phyloP scores from a whole-genome alignment of 345 rosid species.

The Euphorbia pulcherrima region DNA sequence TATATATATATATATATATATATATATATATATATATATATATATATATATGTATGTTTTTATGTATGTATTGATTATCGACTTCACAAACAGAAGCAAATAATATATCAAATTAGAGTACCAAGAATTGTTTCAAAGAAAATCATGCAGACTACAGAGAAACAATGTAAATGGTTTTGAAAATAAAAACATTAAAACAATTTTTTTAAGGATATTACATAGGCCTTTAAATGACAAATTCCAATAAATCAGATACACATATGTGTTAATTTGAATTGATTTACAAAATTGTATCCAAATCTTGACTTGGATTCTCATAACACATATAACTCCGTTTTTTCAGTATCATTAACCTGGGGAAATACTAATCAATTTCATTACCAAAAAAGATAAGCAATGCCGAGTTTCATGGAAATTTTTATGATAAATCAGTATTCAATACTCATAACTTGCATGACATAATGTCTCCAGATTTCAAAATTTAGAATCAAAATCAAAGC shows the following conservation, averaged over 20 bases:
- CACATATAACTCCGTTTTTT: conserved; percentile 12
- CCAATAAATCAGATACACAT: neutral
- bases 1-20: no score
- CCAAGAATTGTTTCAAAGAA: neutral
- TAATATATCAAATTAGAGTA: no score
- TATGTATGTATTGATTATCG: no score
- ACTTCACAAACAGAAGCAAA: no score
- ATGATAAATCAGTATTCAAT: neutral
- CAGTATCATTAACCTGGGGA: conserved; percentile 9
- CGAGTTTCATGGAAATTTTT: neutral
- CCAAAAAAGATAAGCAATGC: neutral
- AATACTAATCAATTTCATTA: conserved; percentile 9
- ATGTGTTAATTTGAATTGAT: neutral
- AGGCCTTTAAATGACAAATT: neutral
- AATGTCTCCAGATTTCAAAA: neutral
- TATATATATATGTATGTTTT: no score
- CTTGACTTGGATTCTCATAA: conserved; percentile 8
- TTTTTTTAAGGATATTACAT: no score
- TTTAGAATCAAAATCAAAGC: no score
- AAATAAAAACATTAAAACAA: neutral
- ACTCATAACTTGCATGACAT: neutral
- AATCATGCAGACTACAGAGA: neutral
- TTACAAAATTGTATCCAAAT: neutral
- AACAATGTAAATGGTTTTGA: neutral
- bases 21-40: no score